Evolutionary conservation across 75 land plant species (phyloP), one percentile per base, ranked within the genome.

Genomic region (Cupressus sempervirens): DNA sequence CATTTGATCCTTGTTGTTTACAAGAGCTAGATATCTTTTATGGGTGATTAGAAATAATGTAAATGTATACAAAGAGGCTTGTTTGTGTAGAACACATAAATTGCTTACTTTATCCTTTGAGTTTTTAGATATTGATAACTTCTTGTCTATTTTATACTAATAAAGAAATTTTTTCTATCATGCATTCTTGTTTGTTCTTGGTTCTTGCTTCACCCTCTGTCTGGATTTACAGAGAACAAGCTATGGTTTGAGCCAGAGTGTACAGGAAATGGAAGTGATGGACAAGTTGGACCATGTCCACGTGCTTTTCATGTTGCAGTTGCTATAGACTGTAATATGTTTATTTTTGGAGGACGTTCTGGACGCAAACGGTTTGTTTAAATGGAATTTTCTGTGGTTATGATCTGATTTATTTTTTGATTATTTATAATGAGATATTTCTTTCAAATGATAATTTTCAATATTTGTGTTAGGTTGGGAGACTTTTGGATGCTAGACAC

Each of bases 401-500:
- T 54, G 4, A 40, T n/a, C 58, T 58, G 26, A 41, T 38, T 84
- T 38, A 83, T 38, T 68, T 84, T 50, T 82, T 36, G 50, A 26
- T n/a, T 45, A 79, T 79, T 10, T 79, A n/a, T 79, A 12, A 45
- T 12, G 13, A n/a, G 3, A n/a, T 62, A 77, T 76, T 86, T 15
- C 15, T 58, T 81, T 65, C 13, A 18, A 72, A n/a, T 76, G 81
- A 12, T 45, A 23, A 23, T 50, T 41, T 41, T 85, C 54, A 20
- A 52, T 81, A 30, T 3, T 38, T 68, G 82, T 48, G 70, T 80
- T 90, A 97, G 99, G 88, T 84, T 97, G 88, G 98, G 98, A 48
- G 99, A 97, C 85, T 97, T 97, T 67, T 97, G 99, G 99, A 94
- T 96, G 91, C 88, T 97, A 83, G 99, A 97, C 84, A 96, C 98